These are phyloP conservation scores for Setomelanomma holmii DNA, from an alignment of 2,329 filamentous ascomycete species.

Conservation along the genomic window DNA sequence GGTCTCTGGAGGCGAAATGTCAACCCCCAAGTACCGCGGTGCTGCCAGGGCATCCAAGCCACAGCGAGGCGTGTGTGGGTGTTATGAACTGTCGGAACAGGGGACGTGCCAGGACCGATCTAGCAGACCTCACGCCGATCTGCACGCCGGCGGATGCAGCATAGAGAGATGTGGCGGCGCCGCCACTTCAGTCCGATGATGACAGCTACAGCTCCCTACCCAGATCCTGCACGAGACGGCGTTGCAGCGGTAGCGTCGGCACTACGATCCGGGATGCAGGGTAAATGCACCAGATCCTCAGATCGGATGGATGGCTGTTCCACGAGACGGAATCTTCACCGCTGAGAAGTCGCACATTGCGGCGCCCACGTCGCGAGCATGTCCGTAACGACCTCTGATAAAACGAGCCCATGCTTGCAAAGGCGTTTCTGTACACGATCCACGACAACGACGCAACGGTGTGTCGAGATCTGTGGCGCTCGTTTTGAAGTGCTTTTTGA, in stretches of 20 bases:
- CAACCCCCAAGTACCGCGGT: conserved; percentile 11
- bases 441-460: conserved; percentile 17
- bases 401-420: conserved; percentile 20
- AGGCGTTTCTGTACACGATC: conserved; percentile 22
- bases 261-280: conserved; percentile 36
- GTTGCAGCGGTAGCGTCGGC: conserved; percentile 36
- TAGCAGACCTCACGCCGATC: conserved; percentile 36
- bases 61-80: conserved; percentile 23
- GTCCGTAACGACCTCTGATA: conserved; percentile 17
- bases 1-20: conserved; percentile 28
- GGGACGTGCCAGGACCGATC: conserved; percentile 33
- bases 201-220: conserved; percentile 33
- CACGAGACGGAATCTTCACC: conserved; percentile 17
- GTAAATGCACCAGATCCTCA: conserved; percentile 21
- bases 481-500: conserved; percentile 12
- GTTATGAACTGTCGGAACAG: conserved; percentile 21
- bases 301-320: conserved; percentile 18
- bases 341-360: conserved; percentile 18
- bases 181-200: conserved; percentile 27
- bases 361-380: conserved; percentile 23
- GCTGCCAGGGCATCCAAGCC: conserved; percentile 32
- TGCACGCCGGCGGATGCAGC: conserved; percentile 25
- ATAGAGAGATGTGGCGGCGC: conserved; percentile 40
- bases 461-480: conserved; percentile 30
- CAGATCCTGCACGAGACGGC: conserved; percentile 41